Percentiles rank a stretch among this genome's conserved stretches.
phyloP scores from a whole-genome alignment of 2,329 filamentous ascomycete species.

The Venturia effusa region DNA sequence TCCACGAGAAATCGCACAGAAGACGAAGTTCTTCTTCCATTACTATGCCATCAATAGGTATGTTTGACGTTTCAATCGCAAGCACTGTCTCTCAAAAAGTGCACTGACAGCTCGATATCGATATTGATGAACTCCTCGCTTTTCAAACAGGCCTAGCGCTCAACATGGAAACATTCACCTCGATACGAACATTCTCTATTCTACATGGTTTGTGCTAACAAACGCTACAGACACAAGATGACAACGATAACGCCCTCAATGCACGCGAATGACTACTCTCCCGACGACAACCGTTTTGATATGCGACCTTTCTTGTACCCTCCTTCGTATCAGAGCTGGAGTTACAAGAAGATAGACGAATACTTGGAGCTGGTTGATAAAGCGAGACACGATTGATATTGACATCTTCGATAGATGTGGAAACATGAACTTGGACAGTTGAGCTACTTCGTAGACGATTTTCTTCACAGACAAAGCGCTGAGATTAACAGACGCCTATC shows the following conservation, averaged over 20 bases:
- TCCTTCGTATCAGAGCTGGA: conserved; percentile 22
- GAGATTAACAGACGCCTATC: neutral
- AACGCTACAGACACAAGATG: conserved; percentile 39
- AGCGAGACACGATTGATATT: neutral
- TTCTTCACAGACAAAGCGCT: neutral
- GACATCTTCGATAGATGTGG: neutral
- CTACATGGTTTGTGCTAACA: neutral
- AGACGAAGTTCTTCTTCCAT: conserved; percentile 22
- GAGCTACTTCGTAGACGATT: neutral
- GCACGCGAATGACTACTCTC: conserved; percentile 36
- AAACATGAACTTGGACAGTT: neutral
- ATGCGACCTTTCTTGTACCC: conserved; percentile 46
- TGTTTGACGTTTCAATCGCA: neutral
- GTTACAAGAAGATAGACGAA: conserved; percentile 25
- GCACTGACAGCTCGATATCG: neutral
- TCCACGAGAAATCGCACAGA: conserved; percentile 20
- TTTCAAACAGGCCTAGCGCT: too few species aligned
- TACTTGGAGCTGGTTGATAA: conserved; percentile 7
- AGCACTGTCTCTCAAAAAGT: neutral
- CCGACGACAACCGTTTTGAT: conserved; percentile 50
- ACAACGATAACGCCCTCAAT: conserved; percentile 12
- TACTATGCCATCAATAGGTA: conserved; percentile 48
- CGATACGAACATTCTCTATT: neutral
- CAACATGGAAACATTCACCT: neutral
- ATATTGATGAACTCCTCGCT: neutral